Percentiles rank a stretch among this genome's conserved stretches.
Conservation (phyloP, 345 rosid species). For the Combretum micranthum region DNA sequence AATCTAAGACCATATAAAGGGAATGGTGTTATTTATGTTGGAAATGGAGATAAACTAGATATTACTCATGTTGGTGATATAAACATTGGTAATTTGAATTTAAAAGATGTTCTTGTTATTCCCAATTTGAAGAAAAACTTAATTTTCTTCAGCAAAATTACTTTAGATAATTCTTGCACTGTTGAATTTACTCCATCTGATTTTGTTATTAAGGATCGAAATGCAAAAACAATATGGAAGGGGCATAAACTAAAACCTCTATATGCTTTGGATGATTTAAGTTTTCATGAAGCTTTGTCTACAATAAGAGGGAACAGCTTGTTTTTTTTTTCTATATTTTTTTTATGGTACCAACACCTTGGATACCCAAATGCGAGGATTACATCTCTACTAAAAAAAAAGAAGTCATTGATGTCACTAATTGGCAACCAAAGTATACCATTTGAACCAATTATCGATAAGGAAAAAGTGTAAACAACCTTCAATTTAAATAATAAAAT, state of each 20-base stretch:
- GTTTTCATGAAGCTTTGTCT: neutral
- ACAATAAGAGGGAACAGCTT: neutral
- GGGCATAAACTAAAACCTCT: neutral
- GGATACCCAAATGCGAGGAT: slow-evolving; percentile 2
- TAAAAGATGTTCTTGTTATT: slow-evolving; percentile 4
- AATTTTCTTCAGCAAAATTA: neutral
- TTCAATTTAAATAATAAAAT: slow-evolving; percentile 6
- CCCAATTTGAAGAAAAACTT: slow-evolving; percentile 4
- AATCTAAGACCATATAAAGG: neutral
- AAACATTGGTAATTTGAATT: neutral
- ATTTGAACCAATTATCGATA: slow-evolving; percentile 2
- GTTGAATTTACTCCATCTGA: slow-evolving; percentile 4
- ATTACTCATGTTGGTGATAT: slow-evolving; percentile 1
- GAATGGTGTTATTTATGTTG: neutral
- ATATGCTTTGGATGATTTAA: slow-evolving; percentile 7
- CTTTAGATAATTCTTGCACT: neutral
- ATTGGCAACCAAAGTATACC: neutral
- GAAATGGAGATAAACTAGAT: neutral
- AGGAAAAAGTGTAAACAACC: neutral
- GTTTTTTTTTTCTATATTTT: too few relatives aligned
- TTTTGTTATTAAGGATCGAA: slow-evolving; percentile 10
- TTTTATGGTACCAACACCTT: slow-evolving; percentile 6
- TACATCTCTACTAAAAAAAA: neutral
- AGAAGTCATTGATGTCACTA: slow-evolving; percentile 1
- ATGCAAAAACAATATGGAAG: neutral